Conservation (phyloP, 1,284 basidiomycete genomes). For the Melampsora americana region DNA sequence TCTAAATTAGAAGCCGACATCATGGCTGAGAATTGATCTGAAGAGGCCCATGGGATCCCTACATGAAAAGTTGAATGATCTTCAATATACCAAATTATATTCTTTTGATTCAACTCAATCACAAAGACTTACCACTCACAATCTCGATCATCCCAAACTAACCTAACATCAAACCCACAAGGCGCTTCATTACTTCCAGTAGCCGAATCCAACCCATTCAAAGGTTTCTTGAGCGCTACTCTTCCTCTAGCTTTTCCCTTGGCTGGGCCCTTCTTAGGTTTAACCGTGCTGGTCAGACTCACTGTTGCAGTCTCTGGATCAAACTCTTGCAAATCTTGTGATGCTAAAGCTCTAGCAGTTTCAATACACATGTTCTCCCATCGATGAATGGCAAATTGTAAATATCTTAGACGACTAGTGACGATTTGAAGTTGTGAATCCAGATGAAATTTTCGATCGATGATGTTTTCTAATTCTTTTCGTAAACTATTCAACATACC, state of each 20-base stretch:
- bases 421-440: constrained; percentile 29
- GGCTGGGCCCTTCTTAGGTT: constrained; percentile 18
- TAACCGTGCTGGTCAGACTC: neutral
- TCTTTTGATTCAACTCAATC: neutral
- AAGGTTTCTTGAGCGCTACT: constrained; percentile 20
- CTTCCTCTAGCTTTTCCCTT: constrained; percentile 28
- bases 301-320: neutral
- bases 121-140: constrained; percentile 19
- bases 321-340: constrained; percentile 10
- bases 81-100: neutral
- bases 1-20: neutral
- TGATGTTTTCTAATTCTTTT: constrained; percentile 9
- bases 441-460: constrained; percentile 3
- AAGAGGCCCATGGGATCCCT: constrained; percentile 39
- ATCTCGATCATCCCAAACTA: constrained; percentile 43
- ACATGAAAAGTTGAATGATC: neutral
- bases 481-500: neutral
- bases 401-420: constrained; percentile 18
- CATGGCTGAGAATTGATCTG: constrained; percentile 13
- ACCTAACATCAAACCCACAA: constrained; percentile 39
- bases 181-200: constrained; percentile 40
- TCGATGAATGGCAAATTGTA: constrained; percentile 24
- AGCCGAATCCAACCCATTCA: constrained; percentile 19
- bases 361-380: constrained; percentile 43
- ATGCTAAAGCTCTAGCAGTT: constrained; percentile 33